Evolutionary conservation across 2,329 filamentous ascomycete species (phyloP), one percentile per base, ranked within the genome.

Genomic region (Pleurostoma richardsiae): DNA sequence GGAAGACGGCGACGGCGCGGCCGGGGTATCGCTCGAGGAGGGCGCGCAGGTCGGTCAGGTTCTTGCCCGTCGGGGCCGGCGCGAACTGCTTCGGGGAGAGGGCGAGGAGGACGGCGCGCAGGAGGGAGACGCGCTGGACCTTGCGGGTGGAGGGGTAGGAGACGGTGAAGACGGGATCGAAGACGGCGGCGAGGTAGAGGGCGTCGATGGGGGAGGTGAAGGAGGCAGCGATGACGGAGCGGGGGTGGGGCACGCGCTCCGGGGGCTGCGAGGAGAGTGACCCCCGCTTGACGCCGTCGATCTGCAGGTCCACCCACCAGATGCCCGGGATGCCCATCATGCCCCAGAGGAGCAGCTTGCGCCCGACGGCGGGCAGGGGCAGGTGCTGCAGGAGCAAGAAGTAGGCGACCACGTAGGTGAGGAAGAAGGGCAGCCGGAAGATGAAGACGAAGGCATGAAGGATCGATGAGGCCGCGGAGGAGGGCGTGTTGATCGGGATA

Each of bases 281-380:
- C 70, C 94, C 94, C 70, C 90, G 88, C 69, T 89, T 91, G 45
- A 99, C 94, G 49, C 92, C 92, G 64, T 99, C 94, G 54, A 99
- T 89, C 66, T 96, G 92, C n/a, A 99, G 74, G 67, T 99, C 94
- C 47, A 96, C 85, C 92, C 92, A 97, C 90, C 91, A 97, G 48
- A 99, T 88, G 29, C 94, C 92, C 0, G 91, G 90, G 49, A 95
- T 86, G 36, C 83, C 86, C 56, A 99, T 80, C 54, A 97, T 80
- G 50, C 83, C 79, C 92, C 94, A 97, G 45, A 97, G 71, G 42
- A 90, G 82, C 10, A 88, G 82, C 69, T 97, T 97, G 60, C 90
- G 90, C 40, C 83, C 60, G 49, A 75, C 64, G 30, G 71, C 67
- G 10, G 78, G 78, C 26, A 82, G 62, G 0, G 90, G 90, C 10